These are phyloP conservation scores for Solanum chiquidenum DNA, from an alignment of 257 asterid genomes.

Conservation along the genomic window DNA sequence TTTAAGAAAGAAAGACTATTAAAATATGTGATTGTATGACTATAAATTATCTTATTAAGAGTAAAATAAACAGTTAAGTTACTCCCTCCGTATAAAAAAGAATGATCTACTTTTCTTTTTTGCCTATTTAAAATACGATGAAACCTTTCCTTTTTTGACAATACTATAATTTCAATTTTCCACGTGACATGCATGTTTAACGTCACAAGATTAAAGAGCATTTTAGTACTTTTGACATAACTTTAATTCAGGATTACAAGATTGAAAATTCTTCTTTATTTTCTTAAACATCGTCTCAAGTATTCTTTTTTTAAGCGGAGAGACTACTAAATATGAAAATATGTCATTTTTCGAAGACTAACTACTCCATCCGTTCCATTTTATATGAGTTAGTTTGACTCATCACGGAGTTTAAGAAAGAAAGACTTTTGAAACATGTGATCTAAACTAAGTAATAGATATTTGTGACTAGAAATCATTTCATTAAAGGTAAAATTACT, in stretches of 20 bases:
- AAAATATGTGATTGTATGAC: background rate
- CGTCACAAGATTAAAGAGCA: background rate
- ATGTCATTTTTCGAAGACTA: background rate
- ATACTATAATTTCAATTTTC: too few species aligned
- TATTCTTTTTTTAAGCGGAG: too few species aligned
- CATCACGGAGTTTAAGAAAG: accelerated
- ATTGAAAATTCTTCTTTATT: background rate
- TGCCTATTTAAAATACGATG: too few species aligned
- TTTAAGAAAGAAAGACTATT: too few species aligned
- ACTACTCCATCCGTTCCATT: background rate
- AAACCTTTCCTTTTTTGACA: too few species aligned
- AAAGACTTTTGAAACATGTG: background rate
- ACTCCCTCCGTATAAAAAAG: background rate
- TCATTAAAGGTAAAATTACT: too few species aligned
- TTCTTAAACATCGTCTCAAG: background rate
- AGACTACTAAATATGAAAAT: background rate
- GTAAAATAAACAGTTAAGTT: too few species aligned
- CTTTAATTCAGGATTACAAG: background rate
- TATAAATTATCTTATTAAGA: too few species aligned
- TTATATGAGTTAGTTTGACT: background rate
- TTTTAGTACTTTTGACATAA: background rate
- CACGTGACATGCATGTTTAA: background rate
- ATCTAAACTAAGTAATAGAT: background rate
- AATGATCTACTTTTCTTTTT: too few species aligned
- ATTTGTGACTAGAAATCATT: background rate